Evolutionary conservation across 108 stramenopile genomes (phyloP).

Genomic region (Cyclotella baltica): DNA sequence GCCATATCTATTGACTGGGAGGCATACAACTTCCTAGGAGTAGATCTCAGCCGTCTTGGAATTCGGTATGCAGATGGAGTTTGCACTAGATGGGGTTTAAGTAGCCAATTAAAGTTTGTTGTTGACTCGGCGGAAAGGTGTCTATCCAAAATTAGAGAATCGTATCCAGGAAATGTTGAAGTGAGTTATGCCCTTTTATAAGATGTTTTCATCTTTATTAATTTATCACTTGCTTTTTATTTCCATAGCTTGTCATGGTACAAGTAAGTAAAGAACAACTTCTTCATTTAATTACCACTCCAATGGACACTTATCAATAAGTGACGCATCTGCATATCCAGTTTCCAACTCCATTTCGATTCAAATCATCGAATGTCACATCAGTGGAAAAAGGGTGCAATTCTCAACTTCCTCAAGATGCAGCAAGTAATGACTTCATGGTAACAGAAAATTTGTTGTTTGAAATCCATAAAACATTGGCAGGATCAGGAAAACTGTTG

Average conservation of each 20-base stretch:
- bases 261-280: slow-evolving; percentile 2
- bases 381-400: slow-evolving; percentile 46
- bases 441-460: slow-evolving; percentile 62
- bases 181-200: not conserved
- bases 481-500: slow-evolving; percentile 52
- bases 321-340: slow-evolving; percentile 47
- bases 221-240: not conserved
- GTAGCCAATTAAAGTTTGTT: slow-evolving; percentile 49
- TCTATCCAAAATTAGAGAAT: slow-evolving; percentile 38
- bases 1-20: slow-evolving; percentile 39
- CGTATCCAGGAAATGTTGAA: slow-evolving; percentile 68
- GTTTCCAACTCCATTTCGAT: slow-evolving; percentile 80
- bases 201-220: not conserved
- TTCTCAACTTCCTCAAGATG: slow-evolving; percentile 71
- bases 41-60: slow-evolving; percentile 68
- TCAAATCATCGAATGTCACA: slow-evolving; percentile 11
- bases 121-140: slow-evolving; percentile 67
- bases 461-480: slow-evolving; percentile 29
- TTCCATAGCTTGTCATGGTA: slow-evolving; percentile 6
- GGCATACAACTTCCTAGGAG: slow-evolving; percentile 75
- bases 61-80: slow-evolving; percentile 68
- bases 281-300: too few species aligned
- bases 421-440: slow-evolving; percentile 69
- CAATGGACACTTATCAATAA: slow-evolving; percentile 10
- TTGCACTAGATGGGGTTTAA: slow-evolving; percentile 59